Conservation (phyloP, 306 rosid genomes). For the Leucaena leucocephala region DNA sequence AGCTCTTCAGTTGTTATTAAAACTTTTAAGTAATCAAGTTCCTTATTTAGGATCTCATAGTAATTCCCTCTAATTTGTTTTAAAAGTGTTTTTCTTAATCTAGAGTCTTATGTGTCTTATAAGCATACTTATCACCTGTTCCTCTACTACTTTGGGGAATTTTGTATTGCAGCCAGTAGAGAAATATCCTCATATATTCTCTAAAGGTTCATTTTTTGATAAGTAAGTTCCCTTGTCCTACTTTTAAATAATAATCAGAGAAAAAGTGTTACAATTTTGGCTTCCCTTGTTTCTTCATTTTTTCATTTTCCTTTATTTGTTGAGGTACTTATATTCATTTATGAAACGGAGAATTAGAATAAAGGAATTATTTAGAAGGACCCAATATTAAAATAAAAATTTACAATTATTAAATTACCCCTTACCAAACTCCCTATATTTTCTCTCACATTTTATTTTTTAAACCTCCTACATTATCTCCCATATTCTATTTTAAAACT, state of each 20-base stretch:
- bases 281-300: neutral
- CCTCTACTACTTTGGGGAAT: conserved; percentile 15
- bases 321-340: conserved; percentile 14
- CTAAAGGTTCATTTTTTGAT: conserved; percentile 67
- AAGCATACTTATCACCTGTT: conserved; percentile 1
- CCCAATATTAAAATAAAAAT: too few species aligned
- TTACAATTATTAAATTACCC: too few species aligned
- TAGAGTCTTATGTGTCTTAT: neutral
- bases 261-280: neutral
- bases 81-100: neutral
- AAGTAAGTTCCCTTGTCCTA: conserved; percentile 50
- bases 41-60: too few species aligned
- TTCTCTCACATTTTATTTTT: too few species aligned
- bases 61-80: neutral
- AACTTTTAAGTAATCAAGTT: too few species aligned
- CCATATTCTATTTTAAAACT: too few species aligned
- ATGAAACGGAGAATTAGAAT: too few species aligned
- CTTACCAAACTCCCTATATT: too few species aligned
- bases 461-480: too few species aligned
- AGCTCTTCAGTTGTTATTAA: too few species aligned
- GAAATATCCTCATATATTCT: conserved; percentile 70
- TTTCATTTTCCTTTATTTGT: neutral
- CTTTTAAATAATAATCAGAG: neutral
- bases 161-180: conserved; percentile 68
- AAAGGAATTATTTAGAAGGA: too few species aligned